These are phyloP conservation scores for Pseudognaphalium luteoalbum DNA, from an alignment of 129 eudicot species.

Conservation along the genomic window DNA sequence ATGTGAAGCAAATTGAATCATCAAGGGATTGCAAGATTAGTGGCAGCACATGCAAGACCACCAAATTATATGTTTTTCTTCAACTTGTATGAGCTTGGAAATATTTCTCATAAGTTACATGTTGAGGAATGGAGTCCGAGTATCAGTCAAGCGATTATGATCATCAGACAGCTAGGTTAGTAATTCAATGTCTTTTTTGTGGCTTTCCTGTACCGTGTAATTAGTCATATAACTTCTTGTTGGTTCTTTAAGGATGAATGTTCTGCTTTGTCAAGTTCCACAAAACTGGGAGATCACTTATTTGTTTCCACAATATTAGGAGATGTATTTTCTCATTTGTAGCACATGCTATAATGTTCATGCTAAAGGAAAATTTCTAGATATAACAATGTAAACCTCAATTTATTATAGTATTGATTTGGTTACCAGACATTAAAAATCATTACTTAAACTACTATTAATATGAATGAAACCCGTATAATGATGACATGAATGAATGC, in stretches of 20 bases:
- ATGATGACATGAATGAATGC: background rate
- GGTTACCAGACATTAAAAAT: background rate
- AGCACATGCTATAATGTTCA: background rate
- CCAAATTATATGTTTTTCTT: conserved; percentile 96
- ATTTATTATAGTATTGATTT: background rate
- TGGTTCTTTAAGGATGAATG: background rate
- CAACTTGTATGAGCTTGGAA: conserved; percentile 66
- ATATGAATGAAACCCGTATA: background rate
- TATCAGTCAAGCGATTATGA: conserved; percentile 47
- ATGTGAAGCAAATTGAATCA: conserved; percentile 83
- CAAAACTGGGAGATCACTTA: conserved; percentile 3
- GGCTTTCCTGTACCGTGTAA: background rate
- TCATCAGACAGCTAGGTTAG: conserved; percentile 56
- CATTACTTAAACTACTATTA: background rate
- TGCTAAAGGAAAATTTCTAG: background rate
- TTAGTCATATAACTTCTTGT: background rate
- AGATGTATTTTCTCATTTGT: background rate
- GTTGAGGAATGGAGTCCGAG: conserved; percentile 84
- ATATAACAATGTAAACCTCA: conserved; percentile 1
- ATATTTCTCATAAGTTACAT: conserved; percentile 77
- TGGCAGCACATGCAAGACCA: conserved; percentile 91
- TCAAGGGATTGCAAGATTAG: conserved; percentile 66
- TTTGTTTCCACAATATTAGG: conserved; percentile 8
- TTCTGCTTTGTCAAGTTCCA: conserved; percentile 4
- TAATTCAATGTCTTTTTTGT: background rate